Evolutionary conservation across 177 flowering plant species (phyloP).

Genomic region (Vitis hybrid): DNA sequence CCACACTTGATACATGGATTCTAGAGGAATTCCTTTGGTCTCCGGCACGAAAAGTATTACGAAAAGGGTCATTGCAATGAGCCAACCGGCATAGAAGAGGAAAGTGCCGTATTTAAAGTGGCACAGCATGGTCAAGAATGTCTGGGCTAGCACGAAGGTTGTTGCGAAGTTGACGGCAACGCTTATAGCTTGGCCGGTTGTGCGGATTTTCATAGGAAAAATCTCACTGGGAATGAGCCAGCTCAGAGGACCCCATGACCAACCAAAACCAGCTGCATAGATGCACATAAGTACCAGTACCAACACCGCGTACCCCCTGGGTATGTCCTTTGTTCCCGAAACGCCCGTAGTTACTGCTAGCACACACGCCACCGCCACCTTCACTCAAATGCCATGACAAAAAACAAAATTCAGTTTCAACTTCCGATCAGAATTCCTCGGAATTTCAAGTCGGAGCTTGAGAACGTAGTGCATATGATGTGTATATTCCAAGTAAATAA

Average conservation of each 20-base stretch:
- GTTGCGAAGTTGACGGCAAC: conserved; percentile 55
- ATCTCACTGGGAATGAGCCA: conserved; percentile 81
- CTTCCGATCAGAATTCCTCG: too few relatives aligned
- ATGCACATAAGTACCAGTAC: conserved; percentile 54
- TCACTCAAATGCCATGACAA: background rate
- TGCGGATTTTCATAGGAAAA: conserved; percentile 57
- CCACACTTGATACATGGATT: conserved; percentile 59
- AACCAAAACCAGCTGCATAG: conserved; percentile 62
- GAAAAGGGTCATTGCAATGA: conserved; percentile 51
- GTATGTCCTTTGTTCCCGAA: conserved; percentile 31
- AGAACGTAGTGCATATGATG: too few relatives aligned
- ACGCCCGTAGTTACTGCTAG: conserved; percentile 36
- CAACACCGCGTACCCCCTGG: conserved; percentile 32
- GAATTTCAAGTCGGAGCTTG: too few relatives aligned
- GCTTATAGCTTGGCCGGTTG: conserved; percentile 59
- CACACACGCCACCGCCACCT: conserved; percentile 44
- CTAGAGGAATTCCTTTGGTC: conserved; percentile 61
- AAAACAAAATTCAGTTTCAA: background rate
- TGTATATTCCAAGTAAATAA: background rate
- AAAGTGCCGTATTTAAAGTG: conserved; percentile 58
- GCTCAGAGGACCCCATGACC: conserved; percentile 81
- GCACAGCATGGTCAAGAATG: conserved; percentile 64
- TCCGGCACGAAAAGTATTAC: conserved; percentile 56
- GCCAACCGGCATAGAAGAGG: conserved; percentile 63
- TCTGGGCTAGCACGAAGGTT: conserved; percentile 59